These are phyloP conservation scores for Podospora pseudoanserina DNA, from an alignment of 495 filamentous ascomycete genomes.

Conservation along the genomic window DNA sequence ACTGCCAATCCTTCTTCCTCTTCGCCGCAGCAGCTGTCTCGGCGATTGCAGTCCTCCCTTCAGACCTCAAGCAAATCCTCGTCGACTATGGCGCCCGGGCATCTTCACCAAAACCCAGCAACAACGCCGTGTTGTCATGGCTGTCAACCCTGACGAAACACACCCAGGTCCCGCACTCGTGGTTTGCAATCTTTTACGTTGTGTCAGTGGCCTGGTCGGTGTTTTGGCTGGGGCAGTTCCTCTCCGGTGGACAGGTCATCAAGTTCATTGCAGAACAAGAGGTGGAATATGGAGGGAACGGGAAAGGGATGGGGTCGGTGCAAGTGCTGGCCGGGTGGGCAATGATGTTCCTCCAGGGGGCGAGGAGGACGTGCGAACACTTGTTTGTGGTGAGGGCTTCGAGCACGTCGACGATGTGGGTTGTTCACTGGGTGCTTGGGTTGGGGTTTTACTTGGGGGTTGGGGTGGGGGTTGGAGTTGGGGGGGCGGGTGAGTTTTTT, in stretches of 20 bases:
- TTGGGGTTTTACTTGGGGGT: slow-evolving; percentile 70
- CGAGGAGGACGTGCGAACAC: slow-evolving; percentile 71
- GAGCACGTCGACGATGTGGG: slow-evolving; percentile 64
- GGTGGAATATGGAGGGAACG: neutral
- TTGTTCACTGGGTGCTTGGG: slow-evolving; percentile 76
- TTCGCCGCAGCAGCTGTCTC: slow-evolving; percentile 37
- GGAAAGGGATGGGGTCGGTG: slow-evolving; percentile 53
- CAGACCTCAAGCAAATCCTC: slow-evolving; percentile 38
- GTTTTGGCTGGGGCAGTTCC: slow-evolving; percentile 75
- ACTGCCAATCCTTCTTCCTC: slow-evolving; percentile 48
- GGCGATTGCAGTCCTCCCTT: slow-evolving; percentile 38
- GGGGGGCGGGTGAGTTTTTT: slow-evolving; percentile 64
- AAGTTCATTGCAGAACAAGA: slow-evolving; percentile 38
- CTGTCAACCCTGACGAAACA: slow-evolving; percentile 34
- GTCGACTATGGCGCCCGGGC: slow-evolving; percentile 50
- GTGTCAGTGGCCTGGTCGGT: slow-evolving; percentile 63
- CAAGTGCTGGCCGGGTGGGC: slow-evolving; percentile 67
- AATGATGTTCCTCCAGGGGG: slow-evolving; percentile 70
- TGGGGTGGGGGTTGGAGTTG: slow-evolving; percentile 77
- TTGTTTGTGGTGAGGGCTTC: slow-evolving; percentile 59
- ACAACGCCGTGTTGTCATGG: slow-evolving; percentile 22
- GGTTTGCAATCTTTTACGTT: slow-evolving; percentile 85
- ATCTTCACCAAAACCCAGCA: slow-evolving; percentile 1
- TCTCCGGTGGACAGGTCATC: slow-evolving; percentile 52
- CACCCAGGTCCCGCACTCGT: slow-evolving; percentile 72